phyloP scores from a whole-genome alignment of 108 stramenopile species.

The Aurantiochytrium sp. region DNA sequence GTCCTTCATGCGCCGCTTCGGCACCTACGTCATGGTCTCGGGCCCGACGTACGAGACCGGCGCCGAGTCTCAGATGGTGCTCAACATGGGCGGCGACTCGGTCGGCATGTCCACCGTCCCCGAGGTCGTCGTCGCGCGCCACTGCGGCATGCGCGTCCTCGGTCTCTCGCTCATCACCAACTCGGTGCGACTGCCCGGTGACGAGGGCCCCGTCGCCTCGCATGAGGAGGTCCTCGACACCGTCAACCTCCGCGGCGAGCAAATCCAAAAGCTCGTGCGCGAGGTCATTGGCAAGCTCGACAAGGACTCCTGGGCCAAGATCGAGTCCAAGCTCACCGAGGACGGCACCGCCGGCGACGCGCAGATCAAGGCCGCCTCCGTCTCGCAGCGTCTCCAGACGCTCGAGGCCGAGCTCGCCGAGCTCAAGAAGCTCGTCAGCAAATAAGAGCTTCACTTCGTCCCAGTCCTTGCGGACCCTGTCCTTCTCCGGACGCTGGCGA shows the following conservation, averaged over 20 bases:
- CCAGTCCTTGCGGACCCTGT: too few species aligned
- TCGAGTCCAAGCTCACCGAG: background rate
- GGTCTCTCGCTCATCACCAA: slow-evolving; percentile 80
- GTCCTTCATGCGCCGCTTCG: slow-evolving; percentile 58
- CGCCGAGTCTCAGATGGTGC: slow-evolving; percentile 71
- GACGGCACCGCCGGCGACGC: background rate
- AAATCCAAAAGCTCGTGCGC: slow-evolving; percentile 5
- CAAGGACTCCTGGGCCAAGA: background rate
- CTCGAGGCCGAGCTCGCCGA: background rate
- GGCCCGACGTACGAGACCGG: slow-evolving; percentile 86
- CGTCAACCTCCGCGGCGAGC: slow-evolving; percentile 42
- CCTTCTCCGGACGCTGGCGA: too few species aligned
- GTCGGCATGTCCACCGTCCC: slow-evolving; percentile 85
- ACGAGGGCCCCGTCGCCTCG: slow-evolving; percentile 62
- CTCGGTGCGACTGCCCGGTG: slow-evolving; percentile 62
- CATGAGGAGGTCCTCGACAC: slow-evolving; percentile 84
- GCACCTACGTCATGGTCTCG: slow-evolving; percentile 80
- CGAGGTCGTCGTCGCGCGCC: slow-evolving; percentile 80
- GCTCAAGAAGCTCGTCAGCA: background rate
- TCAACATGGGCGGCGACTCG: slow-evolving; percentile 64
- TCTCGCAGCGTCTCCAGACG: background rate
- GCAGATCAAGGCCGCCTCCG: too few species aligned
- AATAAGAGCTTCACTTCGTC: background rate
- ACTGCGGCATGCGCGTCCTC: slow-evolving; percentile 76
- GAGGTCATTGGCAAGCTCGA: background rate